Evolutionary conservation across 805 yeast species (phyloP), one percentile per base, ranked within the genome.

Genomic region (Candida ortonii): DNA sequence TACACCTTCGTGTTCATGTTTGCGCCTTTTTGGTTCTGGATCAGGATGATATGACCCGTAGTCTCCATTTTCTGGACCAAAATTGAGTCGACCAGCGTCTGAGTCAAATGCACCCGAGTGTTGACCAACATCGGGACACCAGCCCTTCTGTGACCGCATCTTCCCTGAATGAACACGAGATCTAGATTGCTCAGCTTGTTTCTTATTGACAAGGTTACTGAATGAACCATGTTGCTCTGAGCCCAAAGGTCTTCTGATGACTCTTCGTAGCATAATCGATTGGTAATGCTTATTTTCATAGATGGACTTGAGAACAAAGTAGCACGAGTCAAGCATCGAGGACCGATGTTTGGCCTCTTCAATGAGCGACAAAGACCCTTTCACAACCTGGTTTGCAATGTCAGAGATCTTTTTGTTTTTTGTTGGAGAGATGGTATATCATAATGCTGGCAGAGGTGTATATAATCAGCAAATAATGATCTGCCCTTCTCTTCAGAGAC

Each of bases 381-480:
- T 23, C 17, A 69, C 43, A 49, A 54, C 40, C 55, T 53, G 19
- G 60, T 58, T 43, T 59, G 60, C 50, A 61, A 70, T 40, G 54
- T 56, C 46, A 60, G 58, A 16, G 59, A 73, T 5, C 59, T 61
- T 41, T 60, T 55, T 35, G 34, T 50, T 43, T n/a, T 25, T 44
- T 48, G 30, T 50, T 50, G 27, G 38, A 38, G 32, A 76, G 71
- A 59, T 82, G 88, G 55, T 80, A 79, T 7, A 78, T 67, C 53
- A 81, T 71, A 67, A 81, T 76, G 46, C 79, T 65, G 45, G 79
- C 64, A 3, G 88, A 84, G 28, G 31, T 38, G 42, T 26, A 43
- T 21, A 41, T 32, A 32, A 38, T 39, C 13, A 25, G 27, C 11
- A 40, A 36, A 23, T 28, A 80, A 27, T 76, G 58, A 22, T 77